Base-by-base conservation (phyloP, 2,329 filamentous ascomycete genomes). In the Verticillium klebahnii region DNA sequence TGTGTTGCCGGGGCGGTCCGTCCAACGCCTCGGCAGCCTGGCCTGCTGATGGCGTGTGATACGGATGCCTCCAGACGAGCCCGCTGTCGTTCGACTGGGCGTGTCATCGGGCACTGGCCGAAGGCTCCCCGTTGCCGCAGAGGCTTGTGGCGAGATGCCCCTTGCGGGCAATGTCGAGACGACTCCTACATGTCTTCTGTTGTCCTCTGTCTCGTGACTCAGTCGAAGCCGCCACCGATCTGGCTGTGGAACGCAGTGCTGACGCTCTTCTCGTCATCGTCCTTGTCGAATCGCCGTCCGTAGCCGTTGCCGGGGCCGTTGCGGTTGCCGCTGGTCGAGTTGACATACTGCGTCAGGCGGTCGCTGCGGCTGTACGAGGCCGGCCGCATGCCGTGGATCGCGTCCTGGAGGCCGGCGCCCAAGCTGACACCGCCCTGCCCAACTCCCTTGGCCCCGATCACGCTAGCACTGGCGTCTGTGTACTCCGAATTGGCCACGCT, bases 231-330 rank as follows among this genome's bases (percentile, higher is more conserved):
- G 23, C 83, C 80, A 65, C 92, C 93, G 68, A 97, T 88, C 77
- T 98, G 95, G 79, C 93, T 97, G 64, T 94, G 93, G 78, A 98
- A 99, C 57, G 93, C 93, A 59, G 95, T 98, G 72, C 92, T 97
- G 70, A 98, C 87, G 76, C 94, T 98, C 78, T 95, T 92, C 71
- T 95, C 92, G 73, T 98, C 95, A 68, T 99, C 95, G 23, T 52
- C 45, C 45, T 52, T 52, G 68, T 99, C 95, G 65, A 89, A 87
- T 59, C 81, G 82, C 69, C 89, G 89, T 60, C 85, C 88, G 71
- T 86, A 92, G 59, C 89, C 86, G 73, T 88, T 91, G 65, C 84
- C 81, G 32, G 82, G 82, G 55, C 86, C 87, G 65, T 86, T 81
- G 58, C 91, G 90, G 11, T 89, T 88, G 63, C 89, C 90, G 68